Evolutionary conservation across 371 early-diverging fungal species (phyloP).

Genomic region (Mortierella sp.): DNA sequence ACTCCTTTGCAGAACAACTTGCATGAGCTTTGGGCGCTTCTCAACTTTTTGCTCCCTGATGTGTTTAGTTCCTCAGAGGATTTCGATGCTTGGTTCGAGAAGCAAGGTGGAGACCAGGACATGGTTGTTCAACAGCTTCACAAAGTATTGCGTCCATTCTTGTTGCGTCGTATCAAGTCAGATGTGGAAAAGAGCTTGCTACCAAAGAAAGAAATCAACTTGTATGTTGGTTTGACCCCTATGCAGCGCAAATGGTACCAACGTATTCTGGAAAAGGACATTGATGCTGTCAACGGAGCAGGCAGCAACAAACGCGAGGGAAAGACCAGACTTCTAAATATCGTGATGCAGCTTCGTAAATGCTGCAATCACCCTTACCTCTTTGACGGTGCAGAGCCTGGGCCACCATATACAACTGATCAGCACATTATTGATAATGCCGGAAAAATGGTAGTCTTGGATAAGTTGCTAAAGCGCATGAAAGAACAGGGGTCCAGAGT

Average conservation of each 20-base stretch:
- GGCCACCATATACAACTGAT: constrained; percentile 97
- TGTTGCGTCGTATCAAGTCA: constrained; percentile 98
- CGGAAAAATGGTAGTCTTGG: constrained; percentile 96
- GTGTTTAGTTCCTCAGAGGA: constrained; percentile 94
- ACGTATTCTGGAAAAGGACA: constrained; percentile 97
- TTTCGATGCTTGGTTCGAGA: constrained; percentile 93
- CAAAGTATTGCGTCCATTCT: constrained; percentile 93
- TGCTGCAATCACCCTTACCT: constrained; percentile 99
- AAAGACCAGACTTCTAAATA: constrained; percentile 94
- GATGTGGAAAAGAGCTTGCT: constrained; percentile 98
- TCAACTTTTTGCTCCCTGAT: constrained; percentile 98
- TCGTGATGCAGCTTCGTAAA: constrained; percentile 99
- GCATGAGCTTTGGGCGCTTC: constrained; percentile 98
- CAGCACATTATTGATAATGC: constrained; percentile 96
- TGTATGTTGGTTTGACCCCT: constrained; percentile 95
- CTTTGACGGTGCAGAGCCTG: constrained; percentile 98
- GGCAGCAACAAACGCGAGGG: constrained; percentile 65
- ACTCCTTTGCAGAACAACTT: constrained; percentile 99
- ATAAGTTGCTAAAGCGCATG: constrained; percentile 87
- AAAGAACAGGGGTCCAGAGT: constrained; percentile 97
- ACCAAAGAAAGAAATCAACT: constrained; percentile 96
- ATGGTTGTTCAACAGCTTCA: constrained; percentile 93
- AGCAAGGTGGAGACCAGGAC: constrained; percentile 83
- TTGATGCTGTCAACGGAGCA: constrained; percentile 95
- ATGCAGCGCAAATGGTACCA: constrained; percentile 99